A percentile compares a stretch with the other conserved stretches of the same genome.
Evolutionary conservation across 208 protist genomes (phyloP).

Genomic region (Jaenimonas drosophilae): DNA sequence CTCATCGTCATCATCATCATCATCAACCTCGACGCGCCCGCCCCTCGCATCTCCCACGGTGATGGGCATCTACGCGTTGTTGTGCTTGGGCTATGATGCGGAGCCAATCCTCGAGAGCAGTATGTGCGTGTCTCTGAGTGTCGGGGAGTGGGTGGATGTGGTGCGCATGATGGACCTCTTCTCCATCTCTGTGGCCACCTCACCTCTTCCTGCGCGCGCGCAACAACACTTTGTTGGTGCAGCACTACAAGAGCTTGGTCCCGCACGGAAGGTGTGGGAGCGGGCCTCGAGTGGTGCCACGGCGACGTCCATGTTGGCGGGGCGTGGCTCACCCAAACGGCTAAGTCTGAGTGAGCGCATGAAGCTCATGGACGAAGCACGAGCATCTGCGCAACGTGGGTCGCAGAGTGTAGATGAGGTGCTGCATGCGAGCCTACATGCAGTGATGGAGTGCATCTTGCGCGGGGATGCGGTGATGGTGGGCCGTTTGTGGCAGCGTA

Average conservation of each 20-base stretch:
- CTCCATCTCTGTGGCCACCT: slow-evolving; percentile 19
- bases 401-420: slow-evolving; percentile 8
- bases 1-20: no score
- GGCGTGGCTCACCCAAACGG: no score
- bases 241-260: no score
- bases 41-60: not conserved
- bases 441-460: slow-evolving; percentile 23
- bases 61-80: slow-evolving; percentile 21
- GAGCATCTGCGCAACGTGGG: no score
- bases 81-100: slow-evolving; percentile 44
- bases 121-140: slow-evolving; percentile 34
- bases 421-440: slow-evolving; percentile 23
- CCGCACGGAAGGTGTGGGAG: no score
- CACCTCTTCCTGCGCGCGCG: slow-evolving; percentile 31
- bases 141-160: slow-evolving; percentile 35
- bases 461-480: slow-evolving; percentile 23
- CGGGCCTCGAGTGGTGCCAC: no score
- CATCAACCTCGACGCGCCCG: not conserved
- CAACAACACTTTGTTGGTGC: slow-evolving; percentile 7
- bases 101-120: slow-evolving; percentile 40
- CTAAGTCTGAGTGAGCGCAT: no score
- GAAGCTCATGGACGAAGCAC: no score
- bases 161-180: slow-evolving; percentile 28
- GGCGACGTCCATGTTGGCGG: no score
- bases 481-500: slow-evolving; percentile 9